Evolutionary conservation across 345 rosid genomes (phyloP), one percentile per base, ranked within the genome.

Genomic region (Reutealis trisperma): DNA sequence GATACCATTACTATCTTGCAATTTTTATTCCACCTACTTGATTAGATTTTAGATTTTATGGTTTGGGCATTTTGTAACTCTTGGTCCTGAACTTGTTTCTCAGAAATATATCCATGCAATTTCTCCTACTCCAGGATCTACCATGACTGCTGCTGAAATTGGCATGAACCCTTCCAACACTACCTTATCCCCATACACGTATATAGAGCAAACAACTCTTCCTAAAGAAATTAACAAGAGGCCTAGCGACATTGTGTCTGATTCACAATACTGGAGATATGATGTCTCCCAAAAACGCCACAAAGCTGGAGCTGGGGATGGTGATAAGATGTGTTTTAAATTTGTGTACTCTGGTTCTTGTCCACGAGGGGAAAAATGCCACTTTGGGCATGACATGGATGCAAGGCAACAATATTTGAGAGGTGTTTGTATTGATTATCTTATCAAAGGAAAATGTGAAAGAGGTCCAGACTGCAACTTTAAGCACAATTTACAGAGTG

Each of bases 391-490:
- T 89, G 89, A 91, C 63, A 72, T 78, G 70, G 96, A 90, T 77
- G 89, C 94, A 41, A 90, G 95, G 83, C 97, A 93, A 67, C 99
- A 95, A 72, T 90, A 84, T 79, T 68, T 81, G 63, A 87, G 93
- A 85, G 99, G 99, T 73, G 98, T 91, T 80, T 95, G 99, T 85
- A 89, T 95, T 78, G 98, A 95, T 84, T 90, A 89, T 82, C 91
- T 95, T 77, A 89, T 89, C 84, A 93, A 93, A 87, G 98, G 98
- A 54, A 91, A 86, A 75, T 93, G 99, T 86, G 97, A 93, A 86
- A 91, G 85, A 80, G 99, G 99, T 70, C 97, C 94, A 74, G 95
- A 89, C 49, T 95, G 99, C 86, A 91, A 76, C 84, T 95, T 87
- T 84, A 95, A 93, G 89, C 99, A 91, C 78, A 83, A 85, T 73